phyloP scores from a whole-genome alignment of 2,329 filamentous ascomycete species.

The Pyricularia grisea region DNA sequence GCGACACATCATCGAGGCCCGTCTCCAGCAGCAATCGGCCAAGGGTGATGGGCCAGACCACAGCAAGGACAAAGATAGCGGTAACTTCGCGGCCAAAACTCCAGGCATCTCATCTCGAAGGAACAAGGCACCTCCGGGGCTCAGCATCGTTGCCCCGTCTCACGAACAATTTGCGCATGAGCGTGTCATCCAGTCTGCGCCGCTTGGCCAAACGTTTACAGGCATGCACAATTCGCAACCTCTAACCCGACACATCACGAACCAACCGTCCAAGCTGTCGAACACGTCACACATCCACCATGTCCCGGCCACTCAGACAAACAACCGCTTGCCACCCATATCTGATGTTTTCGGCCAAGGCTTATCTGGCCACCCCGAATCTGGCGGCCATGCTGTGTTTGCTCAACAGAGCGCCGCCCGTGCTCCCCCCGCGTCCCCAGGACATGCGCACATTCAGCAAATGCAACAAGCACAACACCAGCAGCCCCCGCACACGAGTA shows the following conservation, averaged over 20 bases:
- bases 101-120: conserved; percentile 59
- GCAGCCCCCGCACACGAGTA: conserved; percentile 45
- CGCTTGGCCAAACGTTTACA: conserved; percentile 90
- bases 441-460: conserved; percentile 45
- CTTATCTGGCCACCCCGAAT: conserved; percentile 53
- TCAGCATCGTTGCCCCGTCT: conserved; percentile 91
- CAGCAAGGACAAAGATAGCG: conserved; percentile 40
- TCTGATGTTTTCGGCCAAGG: conserved; percentile 88
- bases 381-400: conserved; percentile 39
- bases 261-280: conserved; percentile 73
- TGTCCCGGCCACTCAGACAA: conserved; percentile 76
- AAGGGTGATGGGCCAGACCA: conserved; percentile 57
- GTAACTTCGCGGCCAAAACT: conserved; percentile 54
- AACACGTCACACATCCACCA: conserved; percentile 88
- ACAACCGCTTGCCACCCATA: conserved; percentile 86
- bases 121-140: conserved; percentile 75
- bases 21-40: conserved; percentile 80
- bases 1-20: conserved; percentile 85
- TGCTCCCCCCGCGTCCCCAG: conserved; percentile 67
- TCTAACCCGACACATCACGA: conserved; percentile 66
- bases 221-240: conserved; percentile 74
- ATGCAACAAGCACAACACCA: conserved; percentile 16
- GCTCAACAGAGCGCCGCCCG: conserved; percentile 50
- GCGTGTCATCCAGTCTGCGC: conserved; percentile 92
- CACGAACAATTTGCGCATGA: conserved; percentile 89